These are phyloP conservation scores for Neopestalotiopsis rosae DNA, from an alignment of 2,329 filamentous ascomycete genomes.

Conservation along the genomic window DNA sequence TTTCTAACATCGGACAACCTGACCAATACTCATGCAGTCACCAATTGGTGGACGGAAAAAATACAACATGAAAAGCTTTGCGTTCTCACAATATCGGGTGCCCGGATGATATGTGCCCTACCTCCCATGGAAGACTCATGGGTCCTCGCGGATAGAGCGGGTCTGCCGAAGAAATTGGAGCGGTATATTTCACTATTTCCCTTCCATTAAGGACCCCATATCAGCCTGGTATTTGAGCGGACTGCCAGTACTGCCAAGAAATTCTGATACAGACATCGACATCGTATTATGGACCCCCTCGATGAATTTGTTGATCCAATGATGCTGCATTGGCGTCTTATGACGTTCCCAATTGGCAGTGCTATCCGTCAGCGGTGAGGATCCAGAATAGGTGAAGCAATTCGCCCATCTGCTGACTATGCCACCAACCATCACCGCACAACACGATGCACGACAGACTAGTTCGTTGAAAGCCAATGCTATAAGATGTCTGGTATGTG, in stretches of 20 bases:
- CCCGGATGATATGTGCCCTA: background rate
- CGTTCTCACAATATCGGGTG: background rate
- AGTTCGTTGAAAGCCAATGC: too few species aligned
- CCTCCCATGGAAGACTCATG: background rate
- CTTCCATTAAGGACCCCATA: background rate
- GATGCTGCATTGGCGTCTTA: background rate
- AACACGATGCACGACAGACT: too few species aligned
- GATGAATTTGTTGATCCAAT: background rate
- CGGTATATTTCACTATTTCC: background rate
- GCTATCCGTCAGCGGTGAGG: background rate
- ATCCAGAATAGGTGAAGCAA: background rate
- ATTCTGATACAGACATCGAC: background rate
- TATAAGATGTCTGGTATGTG: too few species aligned
- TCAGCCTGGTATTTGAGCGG: background rate
- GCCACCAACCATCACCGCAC: too few species aligned
- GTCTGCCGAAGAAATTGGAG: background rate
- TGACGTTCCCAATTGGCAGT: background rate
- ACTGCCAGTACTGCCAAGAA: background rate
- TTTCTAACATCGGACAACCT: background rate
- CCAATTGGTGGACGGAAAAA: background rate
- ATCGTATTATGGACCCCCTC: background rate
- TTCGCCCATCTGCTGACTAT: background rate
- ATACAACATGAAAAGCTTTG: too few species aligned
- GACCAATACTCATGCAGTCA: background rate
- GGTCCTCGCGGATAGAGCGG: background rate